Base-by-base conservation (phyloP, 208 protist genomes). In the Acanthamoeba lenticulata region DNA sequence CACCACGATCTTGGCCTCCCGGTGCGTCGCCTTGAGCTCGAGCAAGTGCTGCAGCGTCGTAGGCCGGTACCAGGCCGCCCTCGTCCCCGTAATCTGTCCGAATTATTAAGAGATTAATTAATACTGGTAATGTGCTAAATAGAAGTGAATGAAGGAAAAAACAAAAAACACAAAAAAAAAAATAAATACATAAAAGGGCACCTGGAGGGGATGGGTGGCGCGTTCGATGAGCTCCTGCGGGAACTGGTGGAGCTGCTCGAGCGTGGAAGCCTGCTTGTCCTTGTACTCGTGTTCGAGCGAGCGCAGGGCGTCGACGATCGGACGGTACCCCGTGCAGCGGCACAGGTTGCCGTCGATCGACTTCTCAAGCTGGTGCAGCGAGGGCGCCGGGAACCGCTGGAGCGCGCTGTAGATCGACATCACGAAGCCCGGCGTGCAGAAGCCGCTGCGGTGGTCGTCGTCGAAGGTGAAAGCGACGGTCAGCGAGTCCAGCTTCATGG, bases 241-340 rank as follows among this genome's bases (percentile, higher is more conserved):
- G 91, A 83, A 95, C 49, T 34, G 34, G 29, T 67, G 60, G 29
- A 44, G 29, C 4, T 74, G 24, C 0, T 72, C 6, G 5, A 81
- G 38, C 19, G 40, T 81, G 13, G 5, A 29, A n/a, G 69, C 9
- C 69, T 81, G 69, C 34, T 40, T 45, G 0, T 24, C 69, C 69
- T 81, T 40, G 69, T 47, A 81, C 38, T 81, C 69, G 36, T 81
- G 15, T 36, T 81, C 69, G 36, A 81, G 24, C 38, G 69, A 81
- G 44, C 95, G 94, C 32, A 97, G 95, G 2, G 96, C 96, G 55
- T 98, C 97, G 27, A 98, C 60, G 62, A 99, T 98, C 17, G 98
- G 97, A 29, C 98, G 67, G 94, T 98, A 99, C 5, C 98, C 98
- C 27, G 98, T 99, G 97, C 98, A 99, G 40, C 98, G 95, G 95